Conservation (phyloP, 129 eudicot species). For the Gnaphalium uliginosum region DNA sequence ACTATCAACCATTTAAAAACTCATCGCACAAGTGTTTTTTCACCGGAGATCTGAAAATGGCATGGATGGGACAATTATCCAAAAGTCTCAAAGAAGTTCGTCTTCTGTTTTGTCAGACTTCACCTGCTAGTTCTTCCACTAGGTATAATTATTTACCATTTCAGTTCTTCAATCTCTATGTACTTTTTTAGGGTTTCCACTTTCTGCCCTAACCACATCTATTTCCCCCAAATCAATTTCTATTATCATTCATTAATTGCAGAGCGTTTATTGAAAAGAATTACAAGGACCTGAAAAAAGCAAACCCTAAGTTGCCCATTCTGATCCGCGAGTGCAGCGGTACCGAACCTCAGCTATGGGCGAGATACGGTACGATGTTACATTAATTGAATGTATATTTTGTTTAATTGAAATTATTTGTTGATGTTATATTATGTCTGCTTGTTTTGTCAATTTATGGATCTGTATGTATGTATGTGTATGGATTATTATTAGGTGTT, state of each 20-base stretch:
- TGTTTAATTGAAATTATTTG: not conserved
- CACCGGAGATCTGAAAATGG: slow-evolving; percentile 43
- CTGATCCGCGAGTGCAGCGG: slow-evolving; percentile 84
- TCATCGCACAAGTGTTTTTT: too few species aligned
- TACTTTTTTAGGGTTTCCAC: not conserved
- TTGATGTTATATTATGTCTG: not conserved
- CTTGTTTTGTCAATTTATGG: not conserved
- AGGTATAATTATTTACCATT: slow-evolving; percentile 38
- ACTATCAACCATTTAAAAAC: not conserved
- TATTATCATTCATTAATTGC: not conserved
- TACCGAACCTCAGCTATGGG: slow-evolving; percentile 95
- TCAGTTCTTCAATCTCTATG: not conserved
- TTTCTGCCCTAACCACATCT: not conserved
- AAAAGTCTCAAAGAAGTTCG: slow-evolving; percentile 77
- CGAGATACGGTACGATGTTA: slow-evolving; percentile 63
- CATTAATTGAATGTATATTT: not conserved
- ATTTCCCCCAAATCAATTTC: not conserved
- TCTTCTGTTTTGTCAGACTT: slow-evolving; percentile 72
- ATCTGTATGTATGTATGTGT: not conserved
- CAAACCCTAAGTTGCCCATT: slow-evolving; percentile 84
- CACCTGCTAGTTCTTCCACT: slow-evolving; percentile 79
- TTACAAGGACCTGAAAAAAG: slow-evolving; percentile 78
- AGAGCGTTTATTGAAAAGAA: slow-evolving; percentile 85
- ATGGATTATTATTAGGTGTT: not conserved
- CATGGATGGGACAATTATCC: slow-evolving; percentile 72